Percentiles rank a stretch among this genome's conserved stretches.
Evolutionary conservation across 768 basidiomycete species (phyloP).

Genomic region (Phanerochaete sordida): DNA sequence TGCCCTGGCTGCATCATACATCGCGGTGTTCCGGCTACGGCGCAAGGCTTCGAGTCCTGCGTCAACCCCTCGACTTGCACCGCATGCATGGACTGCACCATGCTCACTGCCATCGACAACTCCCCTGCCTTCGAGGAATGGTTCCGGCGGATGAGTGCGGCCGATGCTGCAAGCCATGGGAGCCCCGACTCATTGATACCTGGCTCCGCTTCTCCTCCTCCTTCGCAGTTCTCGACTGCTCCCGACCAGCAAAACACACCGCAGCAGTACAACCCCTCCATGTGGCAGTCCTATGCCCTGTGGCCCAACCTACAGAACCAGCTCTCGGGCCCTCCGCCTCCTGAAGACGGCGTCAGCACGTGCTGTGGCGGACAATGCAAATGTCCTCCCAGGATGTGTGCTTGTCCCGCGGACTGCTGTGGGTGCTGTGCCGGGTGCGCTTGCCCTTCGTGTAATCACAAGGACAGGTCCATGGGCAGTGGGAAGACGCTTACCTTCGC

Average conservation of each 20-base stretch:
- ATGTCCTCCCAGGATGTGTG: slow-evolving; percentile 29
- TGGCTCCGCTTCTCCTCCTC: not conserved
- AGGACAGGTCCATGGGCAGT: slow-evolving; percentile 14
- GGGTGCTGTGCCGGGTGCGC: slow-evolving; percentile 29
- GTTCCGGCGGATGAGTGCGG: slow-evolving; percentile 1
- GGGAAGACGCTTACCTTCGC: slow-evolving; percentile 26
- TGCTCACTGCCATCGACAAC: slow-evolving; percentile 45
- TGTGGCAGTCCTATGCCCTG: slow-evolving; percentile 16
- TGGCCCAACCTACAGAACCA: slow-evolving; percentile 19
- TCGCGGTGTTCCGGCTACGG: slow-evolving; percentile 32
- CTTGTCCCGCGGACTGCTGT: slow-evolving; percentile 30
- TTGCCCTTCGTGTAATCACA: slow-evolving; percentile 24
- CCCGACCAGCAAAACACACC: not conserved
- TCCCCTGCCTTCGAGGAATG: slow-evolving; percentile 16
- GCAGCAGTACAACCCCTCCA: slow-evolving; percentile 15
- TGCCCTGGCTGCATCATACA: slow-evolving; percentile 67
- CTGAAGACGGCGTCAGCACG: slow-evolving; percentile 13
- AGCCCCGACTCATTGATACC: not conserved
- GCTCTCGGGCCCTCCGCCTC: slow-evolving; percentile 11
- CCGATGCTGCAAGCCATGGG: not conserved
- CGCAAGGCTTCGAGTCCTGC: slow-evolving; percentile 24
- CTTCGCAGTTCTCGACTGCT: not conserved
- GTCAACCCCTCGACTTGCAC: slow-evolving; percentile 34
- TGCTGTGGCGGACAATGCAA: slow-evolving; percentile 32
- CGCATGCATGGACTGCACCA: slow-evolving; percentile 62